Percentiles rank a stretch among this genome's conserved stretches.
Evolutionary conservation across 2,329 filamentous ascomycete genomes (phyloP).

Genomic region (Ascochyta lentis): DNA sequence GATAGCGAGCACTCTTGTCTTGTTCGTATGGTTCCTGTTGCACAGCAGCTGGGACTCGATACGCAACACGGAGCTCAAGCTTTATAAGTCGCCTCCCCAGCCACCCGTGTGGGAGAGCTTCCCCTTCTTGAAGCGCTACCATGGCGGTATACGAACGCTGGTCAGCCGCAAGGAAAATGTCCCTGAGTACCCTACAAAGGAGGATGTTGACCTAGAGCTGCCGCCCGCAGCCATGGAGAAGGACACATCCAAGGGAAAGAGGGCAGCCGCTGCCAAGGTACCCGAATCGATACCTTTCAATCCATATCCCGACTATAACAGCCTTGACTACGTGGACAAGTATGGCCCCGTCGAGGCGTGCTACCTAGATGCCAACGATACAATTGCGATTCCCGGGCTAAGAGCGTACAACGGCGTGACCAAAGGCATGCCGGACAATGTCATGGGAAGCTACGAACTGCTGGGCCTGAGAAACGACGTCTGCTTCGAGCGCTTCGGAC

Average conservation of each 20-base stretch:
- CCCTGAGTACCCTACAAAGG: constrained; percentile 80
- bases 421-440: constrained; percentile 81
- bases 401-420: constrained; percentile 80
- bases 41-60: constrained; percentile 76
- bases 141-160: constrained; percentile 81
- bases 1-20: constrained; percentile 70
- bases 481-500: constrained; percentile 91
- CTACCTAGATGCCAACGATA: constrained; percentile 74
- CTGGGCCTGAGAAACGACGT: constrained; percentile 81
- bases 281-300: constrained; percentile 59
- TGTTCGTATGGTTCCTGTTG: constrained; percentile 79
- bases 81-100: constrained; percentile 66
- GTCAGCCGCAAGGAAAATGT: constrained; percentile 69
- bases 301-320: constrained; percentile 72
- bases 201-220: constrained; percentile 53
- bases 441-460: constrained; percentile 85
- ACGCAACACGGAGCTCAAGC: constrained; percentile 62
- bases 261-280: constrained; percentile 36
- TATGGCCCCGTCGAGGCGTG: constrained; percentile 73
- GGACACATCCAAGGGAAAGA: constrained; percentile 39
- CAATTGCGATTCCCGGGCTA: constrained; percentile 71
- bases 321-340: constrained; percentile 61
- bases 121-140: constrained; percentile 84
- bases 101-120: constrained; percentile 87
- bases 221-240: constrained; percentile 29